Evolutionary conservation across 2,329 filamentous ascomycete species (phyloP).

Genomic region (Aspergillus hortae): DNA sequence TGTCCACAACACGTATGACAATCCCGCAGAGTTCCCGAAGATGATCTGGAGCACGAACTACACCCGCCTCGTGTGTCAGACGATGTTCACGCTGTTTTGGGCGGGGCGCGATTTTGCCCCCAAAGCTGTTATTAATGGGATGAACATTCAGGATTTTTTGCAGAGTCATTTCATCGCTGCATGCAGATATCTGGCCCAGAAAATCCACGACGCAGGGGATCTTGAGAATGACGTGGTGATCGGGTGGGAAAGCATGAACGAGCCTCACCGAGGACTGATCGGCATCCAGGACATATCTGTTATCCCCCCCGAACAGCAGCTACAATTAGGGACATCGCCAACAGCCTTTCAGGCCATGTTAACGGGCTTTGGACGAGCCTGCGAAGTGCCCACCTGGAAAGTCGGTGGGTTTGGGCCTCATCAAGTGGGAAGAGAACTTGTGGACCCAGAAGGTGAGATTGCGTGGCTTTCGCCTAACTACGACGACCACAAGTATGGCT

Average conservation of each 20-base stretch:
- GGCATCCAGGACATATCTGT: slow-evolving; percentile 76
- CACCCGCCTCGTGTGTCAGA: slow-evolving; percentile 76
- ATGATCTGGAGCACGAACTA: slow-evolving; percentile 99
- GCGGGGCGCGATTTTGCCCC: slow-evolving; percentile 87
- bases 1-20: slow-evolving; percentile 88
- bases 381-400: slow-evolving; percentile 87
- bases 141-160: slow-evolving; percentile 95
- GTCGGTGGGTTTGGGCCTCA: slow-evolving; percentile 91
- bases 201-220: slow-evolving; percentile 86
- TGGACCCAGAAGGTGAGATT: slow-evolving; percentile 81
- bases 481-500: slow-evolving; percentile 84
- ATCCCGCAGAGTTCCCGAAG: slow-evolving; percentile 84
- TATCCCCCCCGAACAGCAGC: slow-evolving; percentile 80
- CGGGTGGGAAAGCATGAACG: slow-evolving; percentile 95
- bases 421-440: slow-evolving; percentile 75
- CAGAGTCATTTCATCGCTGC: slow-evolving; percentile 82
- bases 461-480: slow-evolving; percentile 82
- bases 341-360: slow-evolving; percentile 93
- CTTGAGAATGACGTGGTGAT: slow-evolving; percentile 83
- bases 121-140: slow-evolving; percentile 88
- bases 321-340: slow-evolving; percentile 89
- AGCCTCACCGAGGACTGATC: slow-evolving; percentile 84
- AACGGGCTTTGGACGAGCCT: slow-evolving; percentile 83
- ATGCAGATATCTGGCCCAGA: slow-evolving; percentile 73
- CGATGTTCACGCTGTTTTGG: slow-evolving; percentile 94